Conservation (phyloP, 805 yeast genomes). For the Ogataea saltuana region DNA sequence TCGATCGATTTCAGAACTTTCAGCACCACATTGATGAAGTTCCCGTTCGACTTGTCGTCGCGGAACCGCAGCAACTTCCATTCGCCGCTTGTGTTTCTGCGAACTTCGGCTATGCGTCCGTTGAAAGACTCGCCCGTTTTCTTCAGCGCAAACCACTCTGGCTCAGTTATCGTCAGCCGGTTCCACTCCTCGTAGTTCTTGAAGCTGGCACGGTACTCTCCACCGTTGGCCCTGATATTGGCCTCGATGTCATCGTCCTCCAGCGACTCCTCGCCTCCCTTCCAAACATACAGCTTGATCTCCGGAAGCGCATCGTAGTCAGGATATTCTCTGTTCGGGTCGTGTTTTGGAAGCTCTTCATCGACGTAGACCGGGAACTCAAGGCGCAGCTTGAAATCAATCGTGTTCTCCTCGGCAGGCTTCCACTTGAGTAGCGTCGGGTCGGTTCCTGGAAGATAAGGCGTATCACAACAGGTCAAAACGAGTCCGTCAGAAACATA, state of each 20-base stretch:
- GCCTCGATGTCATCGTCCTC: conserved; percentile 40
- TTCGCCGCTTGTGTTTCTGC: conserved; percentile 60
- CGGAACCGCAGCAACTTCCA: conserved; percentile 90
- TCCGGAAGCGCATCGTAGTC: conserved; percentile 82
- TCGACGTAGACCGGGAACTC: conserved; percentile 61
- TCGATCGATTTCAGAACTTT: conserved; percentile 81
- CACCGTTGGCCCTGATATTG: conserved; percentile 35
- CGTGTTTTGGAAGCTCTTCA: conserved; percentile 62
- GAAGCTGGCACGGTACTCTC: conserved; percentile 35
- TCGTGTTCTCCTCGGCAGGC: conserved; percentile 92
- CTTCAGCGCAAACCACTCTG: conserved; percentile 81
- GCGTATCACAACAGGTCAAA: conserved; percentile 86
- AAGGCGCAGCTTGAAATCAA: conserved; percentile 77
- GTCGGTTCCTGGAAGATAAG: conserved; percentile 89
- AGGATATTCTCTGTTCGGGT: conserved; percentile 67
- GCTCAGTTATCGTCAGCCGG: conserved; percentile 59
- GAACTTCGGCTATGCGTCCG: conserved; percentile 85
- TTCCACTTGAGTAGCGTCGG: conserved; percentile 90
- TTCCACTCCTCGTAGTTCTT: conserved; percentile 65
- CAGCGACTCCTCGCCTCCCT: conserved; percentile 47
- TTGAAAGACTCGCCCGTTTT: conserved; percentile 75
- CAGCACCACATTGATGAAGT: conserved; percentile 76
- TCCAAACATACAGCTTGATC: conserved; percentile 73
- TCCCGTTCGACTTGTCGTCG: conserved; percentile 89
- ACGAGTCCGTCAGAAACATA: conserved; percentile 94